These are phyloP conservation scores for Erucastrum elatum DNA, from an alignment of 345 rosid genomes.

Conservation along the genomic window DNA sequence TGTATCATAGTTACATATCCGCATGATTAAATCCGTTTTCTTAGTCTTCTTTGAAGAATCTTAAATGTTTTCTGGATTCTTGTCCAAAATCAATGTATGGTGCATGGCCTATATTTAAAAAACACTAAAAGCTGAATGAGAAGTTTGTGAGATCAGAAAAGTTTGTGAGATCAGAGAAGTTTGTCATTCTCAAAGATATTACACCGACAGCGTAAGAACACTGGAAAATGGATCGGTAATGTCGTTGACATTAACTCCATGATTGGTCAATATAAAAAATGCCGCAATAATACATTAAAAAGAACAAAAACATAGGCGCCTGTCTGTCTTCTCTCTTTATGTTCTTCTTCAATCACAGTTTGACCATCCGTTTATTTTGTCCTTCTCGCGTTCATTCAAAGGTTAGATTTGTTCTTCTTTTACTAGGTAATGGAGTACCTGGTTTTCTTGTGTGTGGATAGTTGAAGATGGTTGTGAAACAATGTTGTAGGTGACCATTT, in stretches of 20 bases:
- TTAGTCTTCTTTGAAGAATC: no score
- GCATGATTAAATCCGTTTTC: not conserved
- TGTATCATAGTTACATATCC: not conserved
- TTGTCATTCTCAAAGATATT: not conserved
- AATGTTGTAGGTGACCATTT: constrained; percentile 18
- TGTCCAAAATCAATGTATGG: not conserved
- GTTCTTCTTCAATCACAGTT: not conserved
- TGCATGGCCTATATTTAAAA: not conserved
- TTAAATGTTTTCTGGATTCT: not conserved
- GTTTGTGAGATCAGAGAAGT: not conserved
- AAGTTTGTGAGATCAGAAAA: not conserved
- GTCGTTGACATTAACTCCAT: not conserved
- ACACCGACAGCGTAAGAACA: not conserved
- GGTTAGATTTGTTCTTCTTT: not conserved
- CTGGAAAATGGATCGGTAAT: not conserved
- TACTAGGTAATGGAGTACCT: not conserved
- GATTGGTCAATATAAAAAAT: not conserved
- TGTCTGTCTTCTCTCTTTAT: not conserved
- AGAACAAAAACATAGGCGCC: not conserved
- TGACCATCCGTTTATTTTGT: not conserved
- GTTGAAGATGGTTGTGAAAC: not conserved
- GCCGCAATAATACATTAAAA: not conserved
- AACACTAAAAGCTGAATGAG: not conserved
- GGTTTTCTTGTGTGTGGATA: not conserved
- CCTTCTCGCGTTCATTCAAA: not conserved